Conservation (phyloP, 73 alveolate genomes). For the Tetrahymena thermophila region DNA sequence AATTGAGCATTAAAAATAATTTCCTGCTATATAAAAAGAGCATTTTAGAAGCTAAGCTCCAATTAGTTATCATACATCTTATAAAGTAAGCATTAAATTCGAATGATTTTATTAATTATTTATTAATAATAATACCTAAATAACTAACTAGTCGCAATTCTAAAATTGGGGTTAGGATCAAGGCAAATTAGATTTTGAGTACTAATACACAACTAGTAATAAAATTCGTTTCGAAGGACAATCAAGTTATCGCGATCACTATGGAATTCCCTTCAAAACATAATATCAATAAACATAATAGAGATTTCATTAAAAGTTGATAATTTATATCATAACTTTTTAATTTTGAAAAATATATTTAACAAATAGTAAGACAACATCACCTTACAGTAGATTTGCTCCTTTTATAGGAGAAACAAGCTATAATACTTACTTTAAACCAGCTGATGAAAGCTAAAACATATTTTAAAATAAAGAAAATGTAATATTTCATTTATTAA, state of each 20-base stretch:
- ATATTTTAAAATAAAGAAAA: not conserved
- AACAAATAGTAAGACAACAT: not conserved
- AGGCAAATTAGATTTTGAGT: not conserved
- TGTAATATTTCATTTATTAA: not conserved
- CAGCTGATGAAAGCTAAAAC: not conserved
- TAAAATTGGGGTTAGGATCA: not conserved
- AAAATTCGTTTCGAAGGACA: not conserved
- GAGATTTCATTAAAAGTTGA: not conserved
- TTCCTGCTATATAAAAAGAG: not conserved
- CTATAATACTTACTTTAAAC: not conserved
- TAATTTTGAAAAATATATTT: too few species aligned
- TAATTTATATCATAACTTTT: too few species aligned
- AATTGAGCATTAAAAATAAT: not conserved
- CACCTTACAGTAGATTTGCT: not conserved
- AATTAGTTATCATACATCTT: not conserved
- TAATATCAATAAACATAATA: not conserved
- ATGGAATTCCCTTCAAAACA: not conserved
- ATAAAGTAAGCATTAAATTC: not conserved
- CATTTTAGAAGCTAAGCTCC: not conserved
- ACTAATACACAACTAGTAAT: not conserved
- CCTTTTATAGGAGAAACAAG: not conserved
- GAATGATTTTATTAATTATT: not conserved
- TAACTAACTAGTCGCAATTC: not conserved
- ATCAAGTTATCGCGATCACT: not conserved
- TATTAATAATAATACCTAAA: not conserved